Conservation (phyloP, 768 basidiomycete genomes). For the Tylopilus cervinicoccineus region DNA sequence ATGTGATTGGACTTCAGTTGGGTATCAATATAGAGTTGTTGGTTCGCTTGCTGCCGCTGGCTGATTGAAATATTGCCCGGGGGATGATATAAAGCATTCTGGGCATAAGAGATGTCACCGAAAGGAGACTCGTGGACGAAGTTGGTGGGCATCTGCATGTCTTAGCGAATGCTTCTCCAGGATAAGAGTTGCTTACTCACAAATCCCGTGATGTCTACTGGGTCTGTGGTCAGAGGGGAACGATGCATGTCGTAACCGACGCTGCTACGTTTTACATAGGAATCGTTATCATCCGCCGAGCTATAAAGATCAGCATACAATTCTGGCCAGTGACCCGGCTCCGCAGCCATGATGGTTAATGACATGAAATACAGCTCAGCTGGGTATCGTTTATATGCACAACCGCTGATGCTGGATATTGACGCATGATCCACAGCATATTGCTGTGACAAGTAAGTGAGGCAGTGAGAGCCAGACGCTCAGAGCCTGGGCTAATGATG, state of each 20-base stretch:
- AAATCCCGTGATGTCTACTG: neutral
- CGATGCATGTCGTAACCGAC: neutral
- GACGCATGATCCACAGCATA: constrained; percentile 17
- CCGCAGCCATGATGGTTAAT: constrained; percentile 14
- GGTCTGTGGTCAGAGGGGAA: neutral
- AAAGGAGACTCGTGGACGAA: neutral
- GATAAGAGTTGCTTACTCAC: constrained; percentile 14
- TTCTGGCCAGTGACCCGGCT: constrained; percentile 4
- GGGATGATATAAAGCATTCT: neutral
- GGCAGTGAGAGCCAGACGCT: constrained; percentile 1
- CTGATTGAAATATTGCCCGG: neutral
- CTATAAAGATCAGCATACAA: constrained; percentile 1
- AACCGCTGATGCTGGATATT: neutral
- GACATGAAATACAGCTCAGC: neutral
- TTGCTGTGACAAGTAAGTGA: constrained; percentile 18
- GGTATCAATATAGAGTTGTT: constrained; percentile 21
- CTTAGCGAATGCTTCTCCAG: constrained; percentile 1
- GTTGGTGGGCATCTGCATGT: constrained; percentile 3
- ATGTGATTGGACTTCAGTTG: constrained; percentile 3
- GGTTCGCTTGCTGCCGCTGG: constrained; percentile 8
- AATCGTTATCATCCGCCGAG: neutral
- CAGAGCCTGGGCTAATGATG: neutral
- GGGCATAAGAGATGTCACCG: neutral
- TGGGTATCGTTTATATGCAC: constrained; percentile 12
- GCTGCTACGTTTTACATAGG: neutral